A percentile compares a stretch with the other conserved stretches of the same genome.
Evolutionary conservation across 345 rosid genomes (phyloP).

Genomic region (Arabis alpina): DNA sequence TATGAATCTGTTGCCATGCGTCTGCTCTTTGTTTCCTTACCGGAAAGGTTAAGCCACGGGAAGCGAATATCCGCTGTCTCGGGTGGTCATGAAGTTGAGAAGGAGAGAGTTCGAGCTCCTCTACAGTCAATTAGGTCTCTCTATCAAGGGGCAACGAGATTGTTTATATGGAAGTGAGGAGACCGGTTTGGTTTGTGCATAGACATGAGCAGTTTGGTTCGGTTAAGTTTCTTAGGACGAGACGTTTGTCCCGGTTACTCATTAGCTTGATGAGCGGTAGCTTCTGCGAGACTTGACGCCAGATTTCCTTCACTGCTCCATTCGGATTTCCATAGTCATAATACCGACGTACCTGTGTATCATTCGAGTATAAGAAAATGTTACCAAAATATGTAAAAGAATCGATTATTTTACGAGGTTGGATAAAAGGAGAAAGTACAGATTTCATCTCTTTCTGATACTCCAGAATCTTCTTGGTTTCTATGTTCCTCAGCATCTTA

Average conservation of each 20-base stretch:
- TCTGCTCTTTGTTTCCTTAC: slow-evolving; percentile 21
- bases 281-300: slow-evolving; percentile 87
- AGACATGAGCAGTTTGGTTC: slow-evolving; percentile 78
- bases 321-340: slow-evolving; percentile 57
- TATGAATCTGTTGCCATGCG: slow-evolving; percentile 24
- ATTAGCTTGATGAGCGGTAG: slow-evolving; percentile 78
- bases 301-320: slow-evolving; percentile 89
- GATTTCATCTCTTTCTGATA: slow-evolving; percentile 74
- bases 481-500: slow-evolving; percentile 60
- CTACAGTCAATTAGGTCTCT: slow-evolving; percentile 10
- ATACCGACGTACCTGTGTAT: slow-evolving; percentile 68
- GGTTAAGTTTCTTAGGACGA: slow-evolving; percentile 53
- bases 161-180: slow-evolving; percentile 46
- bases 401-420: neutral
- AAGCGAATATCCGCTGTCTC: slow-evolving; percentile 14
- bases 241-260: slow-evolving; percentile 86
- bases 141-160: slow-evolving; percentile 28
- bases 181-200: slow-evolving; percentile 75
- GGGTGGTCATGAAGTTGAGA: slow-evolving; percentile 16
- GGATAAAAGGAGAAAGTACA: slow-evolving; percentile 45
- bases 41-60: neutral
- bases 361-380: slow-evolving; percentile 10
- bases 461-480: slow-evolving; percentile 61
- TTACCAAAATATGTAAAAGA: neutral
- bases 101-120: slow-evolving; percentile 25